Base-by-base conservation (phyloP, 192 early-diverging fungal genomes). In the Chytriomyces sp. region DNA sequence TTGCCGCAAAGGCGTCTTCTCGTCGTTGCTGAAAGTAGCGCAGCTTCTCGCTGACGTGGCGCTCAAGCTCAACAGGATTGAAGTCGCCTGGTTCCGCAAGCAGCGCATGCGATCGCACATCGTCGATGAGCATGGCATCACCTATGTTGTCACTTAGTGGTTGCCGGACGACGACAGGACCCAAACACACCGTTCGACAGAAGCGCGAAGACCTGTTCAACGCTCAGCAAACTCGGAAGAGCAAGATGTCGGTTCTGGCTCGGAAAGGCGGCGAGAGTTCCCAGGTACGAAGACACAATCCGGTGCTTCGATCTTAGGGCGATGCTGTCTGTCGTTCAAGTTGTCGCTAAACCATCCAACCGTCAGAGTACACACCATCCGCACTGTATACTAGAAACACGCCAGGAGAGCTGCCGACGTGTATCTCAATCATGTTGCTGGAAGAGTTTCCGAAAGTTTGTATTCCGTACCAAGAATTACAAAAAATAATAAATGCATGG, bases 291-390 rank as follows among this genome's bases (percentile, higher is more conserved):
- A 8, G 39, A 38, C 25, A 40, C 22, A 26, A 64, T 64, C 8
- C 44, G 63, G 30, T 49, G 25, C 14, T 22, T 52, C 40, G 22
- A 6, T 12, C 63, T 38, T 49, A 64, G 44, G 49, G 44, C 26
- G 63, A 64, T 64, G 17, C 17, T 22, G 49, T 64, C 44, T 64
- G 63, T n/a, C n/a, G n/a, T n/a, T n/a, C n/a, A n/a, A n/a, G n/a
- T n/a, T n/a, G n/a, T n/a, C n/a, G n/a, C n/a, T n/a, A n/a, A n/a
- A n/a, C n/a, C n/a, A n/a, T n/a, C n/a, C n/a, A n/a, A n/a, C n/a
- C n/a, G n/a, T n/a, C n/a, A n/a, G n/a, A n/a, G n/a, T n/a, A n/a
- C n/a, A n/a, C n/a, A n/a, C n/a, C n/a, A n/a, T n/a, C n/a, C n/a
- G n/a, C n/a, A n/a, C n/a, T n/a, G n/a, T n/a, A n/a, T n/a, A n/a